These are phyloP conservation scores for Nakaseomyces glabratus DNA, from an alignment of 1,139 yeast species.

Conservation along the genomic window DNA sequence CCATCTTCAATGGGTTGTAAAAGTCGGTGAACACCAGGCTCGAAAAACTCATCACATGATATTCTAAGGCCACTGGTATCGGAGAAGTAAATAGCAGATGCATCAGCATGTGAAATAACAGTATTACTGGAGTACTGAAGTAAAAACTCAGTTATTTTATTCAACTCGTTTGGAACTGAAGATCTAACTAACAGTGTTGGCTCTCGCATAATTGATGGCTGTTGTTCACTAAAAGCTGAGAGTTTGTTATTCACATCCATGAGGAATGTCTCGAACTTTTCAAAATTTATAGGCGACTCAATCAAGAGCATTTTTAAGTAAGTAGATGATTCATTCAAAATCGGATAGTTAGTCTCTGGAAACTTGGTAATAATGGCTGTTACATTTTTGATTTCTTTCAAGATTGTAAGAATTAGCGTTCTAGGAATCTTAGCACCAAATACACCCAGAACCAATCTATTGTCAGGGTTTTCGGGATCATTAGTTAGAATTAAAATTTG, in stretches of 20 bases:
- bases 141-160: slow-evolving; percentile 23
- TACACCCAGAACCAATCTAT: slow-evolving; percentile 26
- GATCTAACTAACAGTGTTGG: slow-evolving; percentile 29
- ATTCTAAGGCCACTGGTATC: slow-evolving; percentile 28
- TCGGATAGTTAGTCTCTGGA: slow-evolving; percentile 30
- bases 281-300: slow-evolving; percentile 30
- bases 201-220: slow-evolving; percentile 20
- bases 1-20: slow-evolving; percentile 25
- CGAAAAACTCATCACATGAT: slow-evolving; percentile 25
- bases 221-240: slow-evolving; percentile 24
- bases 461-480: slow-evolving; percentile 17
- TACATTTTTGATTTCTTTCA: slow-evolving; percentile 29
- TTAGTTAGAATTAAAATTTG: slow-evolving; percentile 26
- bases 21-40: slow-evolving; percentile 15
- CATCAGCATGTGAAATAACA: slow-evolving; percentile 26
- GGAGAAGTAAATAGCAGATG: slow-evolving; percentile 26
- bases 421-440: slow-evolving; percentile 31
- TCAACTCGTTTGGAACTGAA: slow-evolving; percentile 22
- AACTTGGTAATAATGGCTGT: slow-evolving; percentile 27
- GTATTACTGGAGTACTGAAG: slow-evolving; percentile 24
- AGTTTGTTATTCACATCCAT: slow-evolving; percentile 28
- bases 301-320: slow-evolving; percentile 26
- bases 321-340: slow-evolving; percentile 29
- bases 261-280: slow-evolving; percentile 29
- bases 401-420: slow-evolving; percentile 25